A percentile compares a stretch with the other conserved stretches of the same genome.
phyloP scores from a whole-genome alignment of 305 asterid genomes.

The Fraxinus ornus region DNA sequence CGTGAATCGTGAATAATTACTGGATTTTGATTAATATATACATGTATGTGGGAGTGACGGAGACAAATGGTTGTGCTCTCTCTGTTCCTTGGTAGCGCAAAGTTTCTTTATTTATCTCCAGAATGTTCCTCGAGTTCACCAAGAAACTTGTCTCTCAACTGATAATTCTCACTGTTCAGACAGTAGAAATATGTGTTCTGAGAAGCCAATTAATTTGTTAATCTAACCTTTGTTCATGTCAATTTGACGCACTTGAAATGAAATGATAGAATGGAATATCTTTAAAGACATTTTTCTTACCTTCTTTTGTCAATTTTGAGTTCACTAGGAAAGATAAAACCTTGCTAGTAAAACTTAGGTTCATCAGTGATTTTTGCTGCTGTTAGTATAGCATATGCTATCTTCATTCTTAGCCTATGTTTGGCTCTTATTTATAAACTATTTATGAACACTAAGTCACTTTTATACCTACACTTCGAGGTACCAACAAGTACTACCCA shows the following conservation, averaged over 20 bases:
- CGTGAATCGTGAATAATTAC: not conserved
- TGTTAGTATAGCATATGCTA: not conserved
- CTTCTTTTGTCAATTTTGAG: not conserved
- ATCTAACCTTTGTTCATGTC: not conserved
- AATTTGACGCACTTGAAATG: not conserved
- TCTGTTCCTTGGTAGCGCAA: not conserved
- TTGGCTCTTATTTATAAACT: not conserved
- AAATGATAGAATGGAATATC: not conserved
- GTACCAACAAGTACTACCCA: not conserved
- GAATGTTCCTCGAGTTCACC: not conserved
- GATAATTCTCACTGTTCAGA: not conserved
- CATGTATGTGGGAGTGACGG: not conserved
- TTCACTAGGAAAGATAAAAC: not conserved
- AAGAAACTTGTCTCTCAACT: not conserved
- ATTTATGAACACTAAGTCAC: not conserved
- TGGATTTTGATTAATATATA: not conserved
- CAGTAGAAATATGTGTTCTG: not conserved
- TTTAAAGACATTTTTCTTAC: not conserved
- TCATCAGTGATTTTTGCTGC: not conserved
- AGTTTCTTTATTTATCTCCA: not conserved
- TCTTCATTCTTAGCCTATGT: not conserved
- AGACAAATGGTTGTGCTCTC: not conserved
- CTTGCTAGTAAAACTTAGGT: not conserved
- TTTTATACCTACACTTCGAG: not conserved
- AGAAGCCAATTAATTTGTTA: not conserved